Conservation (phyloP, 163 green algal genomes). For the Volvox carteri region DNA sequence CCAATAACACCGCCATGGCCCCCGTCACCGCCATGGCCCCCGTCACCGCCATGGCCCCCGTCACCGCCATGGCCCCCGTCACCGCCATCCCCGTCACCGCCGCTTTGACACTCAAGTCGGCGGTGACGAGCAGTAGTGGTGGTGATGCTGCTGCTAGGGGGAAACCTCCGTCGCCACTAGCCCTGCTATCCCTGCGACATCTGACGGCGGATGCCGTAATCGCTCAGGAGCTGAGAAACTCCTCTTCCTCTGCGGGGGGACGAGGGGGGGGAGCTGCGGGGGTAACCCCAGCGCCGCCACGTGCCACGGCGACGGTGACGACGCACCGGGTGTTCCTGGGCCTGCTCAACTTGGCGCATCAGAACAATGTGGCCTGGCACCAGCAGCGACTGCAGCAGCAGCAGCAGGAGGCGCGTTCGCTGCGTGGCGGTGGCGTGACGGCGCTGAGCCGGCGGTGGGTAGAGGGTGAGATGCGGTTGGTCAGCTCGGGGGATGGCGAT, state of each 20-base stretch:
- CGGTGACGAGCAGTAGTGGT: background rate
- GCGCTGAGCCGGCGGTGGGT: background rate
- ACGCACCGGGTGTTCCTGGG: constrained; percentile 43
- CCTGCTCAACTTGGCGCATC: constrained; percentile 41
- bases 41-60: background rate
- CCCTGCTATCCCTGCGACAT: background rate
- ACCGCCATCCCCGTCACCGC: background rate
- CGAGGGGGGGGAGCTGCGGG: background rate
- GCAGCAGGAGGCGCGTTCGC: background rate
- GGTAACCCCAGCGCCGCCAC: background rate
- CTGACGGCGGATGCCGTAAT: background rate
- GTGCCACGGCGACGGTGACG: background rate
- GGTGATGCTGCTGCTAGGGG: background rate
- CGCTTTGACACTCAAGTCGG: background rate
- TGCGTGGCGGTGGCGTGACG: background rate
- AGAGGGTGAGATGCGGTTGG: constrained; percentile 15
- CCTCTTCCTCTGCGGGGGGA: background rate
- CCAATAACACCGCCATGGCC: too few species aligned
- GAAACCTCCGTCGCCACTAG: background rate
- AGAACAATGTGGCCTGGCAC: constrained; percentile 51
- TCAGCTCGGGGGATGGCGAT: background rate
- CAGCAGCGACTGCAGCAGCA: background rate
- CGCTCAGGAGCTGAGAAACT: background rate
- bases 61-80: background rate
- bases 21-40: background rate